Conservation (phyloP, 257 asterid species). For the Eucommia ulmoides region DNA sequence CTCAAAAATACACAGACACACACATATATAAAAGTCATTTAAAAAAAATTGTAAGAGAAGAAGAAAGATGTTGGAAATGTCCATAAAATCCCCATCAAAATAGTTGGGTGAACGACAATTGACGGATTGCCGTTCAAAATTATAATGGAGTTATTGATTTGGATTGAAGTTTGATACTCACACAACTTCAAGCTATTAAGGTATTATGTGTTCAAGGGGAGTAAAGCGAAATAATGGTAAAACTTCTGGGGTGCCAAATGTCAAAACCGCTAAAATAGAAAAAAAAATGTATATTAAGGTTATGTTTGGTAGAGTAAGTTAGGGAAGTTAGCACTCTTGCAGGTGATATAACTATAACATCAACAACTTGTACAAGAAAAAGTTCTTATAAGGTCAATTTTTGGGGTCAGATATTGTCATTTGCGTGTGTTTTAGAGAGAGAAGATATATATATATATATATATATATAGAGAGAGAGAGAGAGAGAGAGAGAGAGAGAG, state of each 20-base stretch:
- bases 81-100: too few relatives aligned
- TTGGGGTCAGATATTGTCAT: constrained; percentile 10
- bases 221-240: not conserved
- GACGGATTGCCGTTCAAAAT: not conserved
- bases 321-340: constrained; percentile 11
- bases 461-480: too few relatives aligned
- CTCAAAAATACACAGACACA: too few relatives aligned
- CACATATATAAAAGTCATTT: too few relatives aligned
- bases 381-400: not conserved
- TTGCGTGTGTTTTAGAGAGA: too few relatives aligned
- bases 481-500: too few relatives aligned
- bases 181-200: not conserved
- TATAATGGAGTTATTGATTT: not conserved
- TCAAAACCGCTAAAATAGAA: too few relatives aligned
- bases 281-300: too few relatives aligned
- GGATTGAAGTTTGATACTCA: not conserved
- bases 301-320: constrained; percentile 10
- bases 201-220: not conserved
- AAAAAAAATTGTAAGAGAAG: too few relatives aligned
- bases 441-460: too few relatives aligned
- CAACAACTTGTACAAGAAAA: constrained; percentile 4
- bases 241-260: not conserved
- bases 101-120: too few relatives aligned
- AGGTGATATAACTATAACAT: constrained; percentile 4
- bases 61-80: too few relatives aligned